A percentile compares a stretch with the other conserved stretches of the same genome.
These are phyloP conservation scores for Thoreauomyces humboldtii DNA, from an alignment of 192 early-diverging fungal species.

Conservation along the genomic window DNA sequence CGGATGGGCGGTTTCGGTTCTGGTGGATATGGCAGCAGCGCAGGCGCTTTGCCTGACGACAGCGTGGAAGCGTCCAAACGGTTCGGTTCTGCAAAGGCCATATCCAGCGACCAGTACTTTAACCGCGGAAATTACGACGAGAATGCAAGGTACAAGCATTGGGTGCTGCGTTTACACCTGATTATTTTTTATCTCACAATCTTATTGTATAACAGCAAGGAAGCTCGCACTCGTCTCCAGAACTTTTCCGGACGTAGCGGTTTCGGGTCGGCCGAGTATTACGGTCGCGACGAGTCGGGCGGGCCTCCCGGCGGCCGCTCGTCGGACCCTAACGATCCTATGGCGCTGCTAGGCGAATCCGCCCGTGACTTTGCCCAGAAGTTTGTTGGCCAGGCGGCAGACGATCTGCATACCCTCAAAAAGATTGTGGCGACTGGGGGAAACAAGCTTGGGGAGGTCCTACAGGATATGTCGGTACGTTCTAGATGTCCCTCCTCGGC, in stretches of 20 bases:
- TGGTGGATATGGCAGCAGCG: not conserved
- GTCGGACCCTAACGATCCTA: constrained; percentile 18
- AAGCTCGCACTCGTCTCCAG: constrained; percentile 44
- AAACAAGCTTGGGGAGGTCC: constrained; percentile 44
- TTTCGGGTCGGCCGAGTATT: constrained; percentile 58
- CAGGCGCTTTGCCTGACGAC: too few relatives aligned
- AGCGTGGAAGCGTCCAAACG: constrained; percentile 66
- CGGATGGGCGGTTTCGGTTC: not conserved
- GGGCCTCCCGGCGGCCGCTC: not conserved
- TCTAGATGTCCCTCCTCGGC: too few relatives aligned
- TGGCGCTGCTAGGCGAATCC: constrained; percentile 29
- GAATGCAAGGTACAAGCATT: constrained; percentile 38
- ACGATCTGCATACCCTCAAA: constrained; percentile 45
- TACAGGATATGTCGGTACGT: constrained; percentile 53
- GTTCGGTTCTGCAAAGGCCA: constrained; percentile 80
- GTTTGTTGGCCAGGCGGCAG: constrained; percentile 54
- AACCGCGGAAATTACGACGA: constrained; percentile 70
- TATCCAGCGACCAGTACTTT: constrained; percentile 93
- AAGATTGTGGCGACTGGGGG: constrained; percentile 43
- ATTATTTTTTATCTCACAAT: not conserved
- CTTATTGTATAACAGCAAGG: constrained; percentile 27
- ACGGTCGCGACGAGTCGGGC: constrained; percentile 40
- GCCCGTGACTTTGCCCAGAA: constrained; percentile 51
- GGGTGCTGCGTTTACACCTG: not conserved
- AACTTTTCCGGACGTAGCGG: constrained; percentile 53